phyloP scores from a whole-genome alignment of 345 rosid genomes.

The Salix brachista region DNA sequence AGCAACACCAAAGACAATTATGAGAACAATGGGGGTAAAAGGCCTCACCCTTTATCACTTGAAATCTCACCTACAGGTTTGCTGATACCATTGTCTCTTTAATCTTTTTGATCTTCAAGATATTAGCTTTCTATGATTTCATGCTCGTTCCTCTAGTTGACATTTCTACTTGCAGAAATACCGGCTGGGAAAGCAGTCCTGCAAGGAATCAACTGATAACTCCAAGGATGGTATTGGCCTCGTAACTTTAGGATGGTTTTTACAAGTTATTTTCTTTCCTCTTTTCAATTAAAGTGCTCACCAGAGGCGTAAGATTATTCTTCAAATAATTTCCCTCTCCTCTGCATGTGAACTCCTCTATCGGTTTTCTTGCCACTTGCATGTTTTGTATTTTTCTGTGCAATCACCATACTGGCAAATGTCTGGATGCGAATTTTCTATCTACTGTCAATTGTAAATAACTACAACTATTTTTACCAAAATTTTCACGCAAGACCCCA shows the following conservation, averaged over 20 bases:
- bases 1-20: slow-evolving; percentile 35
- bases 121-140: neutral
- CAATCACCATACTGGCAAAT: neutral
- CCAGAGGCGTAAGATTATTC: neutral
- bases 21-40: slow-evolving; percentile 38
- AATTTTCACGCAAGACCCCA: neutral
- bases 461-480: neutral
- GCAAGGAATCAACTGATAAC: slow-evolving; percentile 73
- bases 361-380: neutral
- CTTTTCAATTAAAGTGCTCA: neutral
- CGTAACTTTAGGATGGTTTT: neutral
- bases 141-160: neutral
- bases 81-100: neutral
- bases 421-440: neutral
- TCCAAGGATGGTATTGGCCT: slow-evolving; percentile 72
- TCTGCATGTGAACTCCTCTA: neutral
- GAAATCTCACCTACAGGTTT: slow-evolving; percentile 36
- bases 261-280: neutral
- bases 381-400: neutral
- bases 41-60: slow-evolving; percentile 38
- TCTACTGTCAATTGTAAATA: neutral
- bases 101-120: neutral
- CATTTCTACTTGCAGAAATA: slow-evolving; percentile 53
- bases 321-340: neutral
- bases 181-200: slow-evolving; percentile 76